These are phyloP conservation scores for Cyclanthera cordifolia DNA, from an alignment of 306 rosid species.

Conservation along the genomic window DNA sequence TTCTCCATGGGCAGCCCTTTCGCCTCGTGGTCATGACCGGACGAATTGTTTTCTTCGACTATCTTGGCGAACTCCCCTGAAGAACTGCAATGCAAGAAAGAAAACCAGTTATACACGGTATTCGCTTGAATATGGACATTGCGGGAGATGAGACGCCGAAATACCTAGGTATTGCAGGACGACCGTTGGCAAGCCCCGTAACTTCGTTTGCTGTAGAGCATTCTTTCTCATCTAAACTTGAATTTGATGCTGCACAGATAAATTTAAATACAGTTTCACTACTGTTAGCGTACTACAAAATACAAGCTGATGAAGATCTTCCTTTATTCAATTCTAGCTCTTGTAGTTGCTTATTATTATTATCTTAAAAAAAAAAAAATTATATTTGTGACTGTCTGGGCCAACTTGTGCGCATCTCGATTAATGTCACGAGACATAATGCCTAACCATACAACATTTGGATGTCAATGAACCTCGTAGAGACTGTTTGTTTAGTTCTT, in stretches of 20 bases:
- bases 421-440: too few relatives aligned
- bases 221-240: slow-evolving; percentile 21
- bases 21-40: slow-evolving; percentile 26
- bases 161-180: slow-evolving; percentile 16
- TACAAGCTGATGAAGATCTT: background rate
- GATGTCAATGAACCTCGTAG: too few relatives aligned
- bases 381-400: too few relatives aligned
- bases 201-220: slow-evolving; percentile 24
- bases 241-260: background rate
- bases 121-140: background rate
- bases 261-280: background rate
- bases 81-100: slow-evolving; percentile 32
- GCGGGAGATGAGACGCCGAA: background rate
- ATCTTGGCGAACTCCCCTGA: slow-evolving; percentile 18
- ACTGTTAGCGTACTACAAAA: background rate
- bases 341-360: too few relatives aligned
- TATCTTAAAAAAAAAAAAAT: too few relatives aligned
- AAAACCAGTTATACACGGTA: slow-evolving; percentile 11
- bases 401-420: too few relatives aligned
- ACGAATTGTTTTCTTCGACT: slow-evolving; percentile 20
- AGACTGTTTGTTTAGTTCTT: too few relatives aligned
- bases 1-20: slow-evolving; percentile 22
- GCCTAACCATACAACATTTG: too few relatives aligned
- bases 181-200: slow-evolving; percentile 35
- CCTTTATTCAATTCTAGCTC: background rate